Evolutionary conservation across 805 yeast genomes (phyloP), one percentile per base, ranked within the genome.

Genomic region (Lachancea mirantina): DNA sequence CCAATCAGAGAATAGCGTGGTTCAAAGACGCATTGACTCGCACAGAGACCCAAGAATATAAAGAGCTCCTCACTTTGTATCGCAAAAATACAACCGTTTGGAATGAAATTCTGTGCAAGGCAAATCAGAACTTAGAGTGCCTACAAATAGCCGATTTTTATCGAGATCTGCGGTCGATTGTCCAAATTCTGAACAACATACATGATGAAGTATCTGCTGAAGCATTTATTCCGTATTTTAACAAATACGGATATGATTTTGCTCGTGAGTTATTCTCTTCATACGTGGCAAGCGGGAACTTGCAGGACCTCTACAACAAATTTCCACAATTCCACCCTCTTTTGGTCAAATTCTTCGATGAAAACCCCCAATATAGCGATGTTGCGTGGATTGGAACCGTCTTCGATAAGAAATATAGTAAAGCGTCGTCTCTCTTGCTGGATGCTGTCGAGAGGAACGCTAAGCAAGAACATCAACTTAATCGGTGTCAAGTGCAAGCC

Each of bases 381-480:
- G 68, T 83, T 30, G 68, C 84, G 2, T 87, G 95, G 95, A 77
- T 85, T 14, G 68, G 73, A 35, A 70, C 78, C 36, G 53, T 84
- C 9, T 52, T 73, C 19, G 72, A 66, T 40, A 64, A 63, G 3
- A 62, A 74, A 7, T 81, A 67, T 49, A 42, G 32, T 4, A 48
- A 55, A 2, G 89, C 87, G 0, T 61, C 78, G 1, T 45, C 52
- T 9, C 62, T 66, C 1, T 58, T 85, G 19, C 46, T 62, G 3
- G 49, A 57, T 1, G 67, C 73, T 17, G 60, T 67, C 4, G 52
- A 65, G 3, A 40, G 50, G 2, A 68, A 67, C 11, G 74, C 71
- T 16, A 47, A 57, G 7, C 61, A 67, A 26, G 56, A 56, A 8
- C 69, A 68, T 42, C 34, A 39, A 8, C 15, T 43, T 8, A 38